Percentiles rank a stretch among this genome's conserved stretches.
phyloP scores from a whole-genome alignment of 176 grass and related monocot species.

The Aegilops longissima region DNA sequence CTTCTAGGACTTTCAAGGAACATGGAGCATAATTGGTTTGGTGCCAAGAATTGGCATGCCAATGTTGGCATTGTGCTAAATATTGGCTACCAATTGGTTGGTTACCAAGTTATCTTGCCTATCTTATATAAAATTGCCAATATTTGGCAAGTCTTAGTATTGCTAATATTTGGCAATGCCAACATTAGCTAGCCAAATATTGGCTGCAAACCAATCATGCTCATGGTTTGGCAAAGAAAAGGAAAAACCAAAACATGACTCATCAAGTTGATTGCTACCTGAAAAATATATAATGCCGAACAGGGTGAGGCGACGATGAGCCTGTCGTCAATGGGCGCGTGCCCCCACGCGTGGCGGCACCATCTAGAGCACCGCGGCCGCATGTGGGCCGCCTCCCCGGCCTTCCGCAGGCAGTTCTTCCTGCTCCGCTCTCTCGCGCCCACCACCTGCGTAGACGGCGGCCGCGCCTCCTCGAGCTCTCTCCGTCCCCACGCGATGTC shows the following conservation, averaged over 20 bases:
- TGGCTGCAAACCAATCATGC: no score
- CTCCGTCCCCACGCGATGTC: conserved; percentile 36
- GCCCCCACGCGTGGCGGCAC: conserved; percentile 23
- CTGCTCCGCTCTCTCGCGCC: conserved; percentile 47
- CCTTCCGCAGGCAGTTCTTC: conserved; percentile 67
- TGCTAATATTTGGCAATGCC: no score
- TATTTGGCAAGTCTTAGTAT: no score
- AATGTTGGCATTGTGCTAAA: no score
- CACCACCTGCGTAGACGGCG: not conserved
- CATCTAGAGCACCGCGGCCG: conserved; percentile 17
- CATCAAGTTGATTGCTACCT: not conserved
- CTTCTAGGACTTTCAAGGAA: no score
- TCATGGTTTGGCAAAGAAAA: not conserved
- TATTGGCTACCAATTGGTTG: no score
- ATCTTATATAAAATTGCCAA: no score
- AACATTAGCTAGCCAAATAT: no score
- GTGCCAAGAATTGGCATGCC: no score
- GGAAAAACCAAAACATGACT: not conserved
- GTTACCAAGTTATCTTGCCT: no score
- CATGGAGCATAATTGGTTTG: no score
- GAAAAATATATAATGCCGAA: not conserved
- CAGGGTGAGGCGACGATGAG: not conserved
- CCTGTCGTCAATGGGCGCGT: conserved; percentile 24
- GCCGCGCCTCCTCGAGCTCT: not conserved
- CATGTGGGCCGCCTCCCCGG: conserved; percentile 59